Base-by-base conservation (phyloP, 768 basidiomycete genomes). In the Tylopilus sp. region DNA sequence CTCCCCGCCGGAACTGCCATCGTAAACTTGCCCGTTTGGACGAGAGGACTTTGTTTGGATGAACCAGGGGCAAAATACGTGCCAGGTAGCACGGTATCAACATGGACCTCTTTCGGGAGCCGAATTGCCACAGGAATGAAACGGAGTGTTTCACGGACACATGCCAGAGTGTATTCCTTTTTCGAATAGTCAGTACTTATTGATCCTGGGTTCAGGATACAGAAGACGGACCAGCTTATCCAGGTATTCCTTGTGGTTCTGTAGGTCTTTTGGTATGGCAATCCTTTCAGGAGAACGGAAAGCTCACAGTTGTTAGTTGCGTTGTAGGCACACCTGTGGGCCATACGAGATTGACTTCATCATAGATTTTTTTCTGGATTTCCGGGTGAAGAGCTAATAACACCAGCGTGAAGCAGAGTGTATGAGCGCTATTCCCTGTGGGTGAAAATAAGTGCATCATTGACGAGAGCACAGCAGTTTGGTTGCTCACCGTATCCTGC, bases 301-400 rank as follows among this genome's bases (percentile, higher is more conserved):
- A 17, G 44, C 70, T 44, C 56, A 78, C 75, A 4, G 67, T 61
- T 35, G 58, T 33, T 36, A 57, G 25, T 26, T 52, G 60, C 9
- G 57, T 43, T 12, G 63, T 54, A 6, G 75, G 66, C 6, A 48
- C 48, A 13, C 68, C 71, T 5, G 66, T 56, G 9, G 77, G 76
- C 73, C 78, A 79, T n/a, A 75, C 39, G 15, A 43, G 48, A 7
- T 44, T 33, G 5, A 71, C 60, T 47, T 81, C 78, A 31, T 76
- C 68, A 40, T 71, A 74, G 0, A 82, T 56, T 48, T 70, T 76
- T 23, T 72, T 63, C 57, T 83, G 81, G 26, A 67, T 67, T 1
- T 76, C 75, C 2, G 79, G 79, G 56, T 80, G 63, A 12, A 81
- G 64, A 3, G 81, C 81, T 6, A 83, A 62, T 10, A 78, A 64